A percentile compares a stretch with the other conserved stretches of the same genome.
phyloP scores from a whole-genome alignment of 2,329 filamentous ascomycete genomes.

The Grosmannia penicillata region DNA sequence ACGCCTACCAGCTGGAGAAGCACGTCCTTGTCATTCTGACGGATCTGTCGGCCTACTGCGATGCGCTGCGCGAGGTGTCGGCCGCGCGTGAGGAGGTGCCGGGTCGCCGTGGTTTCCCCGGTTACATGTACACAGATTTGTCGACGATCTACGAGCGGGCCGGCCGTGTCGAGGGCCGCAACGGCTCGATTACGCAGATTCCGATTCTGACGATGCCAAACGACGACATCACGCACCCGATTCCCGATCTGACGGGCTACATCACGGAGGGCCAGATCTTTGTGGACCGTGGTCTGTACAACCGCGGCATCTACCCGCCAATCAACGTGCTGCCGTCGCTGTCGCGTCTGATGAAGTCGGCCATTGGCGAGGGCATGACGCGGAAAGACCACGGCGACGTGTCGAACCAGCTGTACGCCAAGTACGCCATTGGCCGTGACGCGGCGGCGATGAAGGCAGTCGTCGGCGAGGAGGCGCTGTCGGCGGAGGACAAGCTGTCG shows the following conservation, averaged over 20 bases:
- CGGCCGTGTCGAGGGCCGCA: slow-evolving; percentile 89
- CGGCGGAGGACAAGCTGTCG: slow-evolving; percentile 90
- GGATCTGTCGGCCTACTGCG: slow-evolving; percentile 94
- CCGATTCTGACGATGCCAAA: slow-evolving; percentile 99
- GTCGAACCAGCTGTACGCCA: slow-evolving; percentile 98
- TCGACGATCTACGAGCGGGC: slow-evolving; percentile 99
- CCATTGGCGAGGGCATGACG: slow-evolving; percentile 94
- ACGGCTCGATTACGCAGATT: slow-evolving; percentile 97
- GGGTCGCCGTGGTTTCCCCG: slow-evolving; percentile 95
- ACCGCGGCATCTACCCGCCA: slow-evolving; percentile 95
- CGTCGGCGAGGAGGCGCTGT: slow-evolving; percentile 93
- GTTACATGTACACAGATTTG: slow-evolving; percentile 99
- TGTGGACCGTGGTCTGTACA: slow-evolving; percentile 82
- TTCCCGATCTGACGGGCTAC: slow-evolving; percentile 96
- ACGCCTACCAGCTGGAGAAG: slow-evolving; percentile 99
- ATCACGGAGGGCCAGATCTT: slow-evolving; percentile 99
- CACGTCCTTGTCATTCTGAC: slow-evolving; percentile 98
- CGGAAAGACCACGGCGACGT: slow-evolving; percentile 96
- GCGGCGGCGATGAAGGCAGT: slow-evolving; percentile 98
- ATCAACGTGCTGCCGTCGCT: slow-evolving; percentile 98
- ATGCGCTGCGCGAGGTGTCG: slow-evolving; percentile 96
- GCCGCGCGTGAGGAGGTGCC: slow-evolving; percentile 97
- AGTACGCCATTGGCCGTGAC: slow-evolving; percentile 97
- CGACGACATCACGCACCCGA: slow-evolving; percentile 98
- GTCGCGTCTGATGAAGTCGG: slow-evolving; percentile 99